phyloP scores from a whole-genome alignment of 352 stramenopile genomes.

The Saprolegnia diclina region DNA sequence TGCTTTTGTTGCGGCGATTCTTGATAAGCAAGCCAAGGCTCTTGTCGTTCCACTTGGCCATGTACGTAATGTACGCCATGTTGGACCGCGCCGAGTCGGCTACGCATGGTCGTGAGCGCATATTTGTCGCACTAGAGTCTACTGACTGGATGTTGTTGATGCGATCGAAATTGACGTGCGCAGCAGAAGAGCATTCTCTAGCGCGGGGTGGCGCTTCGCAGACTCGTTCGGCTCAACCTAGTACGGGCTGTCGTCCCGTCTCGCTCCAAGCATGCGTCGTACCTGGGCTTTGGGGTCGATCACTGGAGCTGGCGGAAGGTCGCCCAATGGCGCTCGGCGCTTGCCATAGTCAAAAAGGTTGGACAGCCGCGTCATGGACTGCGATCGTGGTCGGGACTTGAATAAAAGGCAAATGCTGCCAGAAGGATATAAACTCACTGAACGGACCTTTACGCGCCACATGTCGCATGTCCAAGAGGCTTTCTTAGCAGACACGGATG shows the following conservation, averaged over 20 bases:
- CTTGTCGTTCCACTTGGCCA: neutral
- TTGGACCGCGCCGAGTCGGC: neutral
- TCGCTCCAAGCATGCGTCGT: too few species aligned
- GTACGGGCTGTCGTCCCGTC: neutral
- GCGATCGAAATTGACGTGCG: neutral
- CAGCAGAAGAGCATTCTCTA: neutral
- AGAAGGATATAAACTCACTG: too few species aligned
- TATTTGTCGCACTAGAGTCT: neutral
- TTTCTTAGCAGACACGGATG: too few species aligned
- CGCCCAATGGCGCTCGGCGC: neutral
- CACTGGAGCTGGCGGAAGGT: neutral
- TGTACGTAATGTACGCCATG: constrained; percentile 1
- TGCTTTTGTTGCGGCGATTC: constrained; percentile 1
- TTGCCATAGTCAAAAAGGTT: neutral
- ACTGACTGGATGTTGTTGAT: neutral
- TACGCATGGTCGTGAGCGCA: neutral
- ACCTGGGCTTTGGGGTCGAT: too few species aligned
- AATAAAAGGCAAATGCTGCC: neutral
- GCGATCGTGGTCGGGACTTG: neutral
- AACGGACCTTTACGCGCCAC: too few species aligned
- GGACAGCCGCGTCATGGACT: neutral
- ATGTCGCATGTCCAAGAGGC: too few species aligned
- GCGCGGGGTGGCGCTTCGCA: neutral
- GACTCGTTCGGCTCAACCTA: neutral
- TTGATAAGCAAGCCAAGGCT: constrained; percentile 9